Evolutionary conservation across 306 rosid genomes (phyloP), one percentile per base, ranked within the genome.

Genomic region (Rosa persica): DNA sequence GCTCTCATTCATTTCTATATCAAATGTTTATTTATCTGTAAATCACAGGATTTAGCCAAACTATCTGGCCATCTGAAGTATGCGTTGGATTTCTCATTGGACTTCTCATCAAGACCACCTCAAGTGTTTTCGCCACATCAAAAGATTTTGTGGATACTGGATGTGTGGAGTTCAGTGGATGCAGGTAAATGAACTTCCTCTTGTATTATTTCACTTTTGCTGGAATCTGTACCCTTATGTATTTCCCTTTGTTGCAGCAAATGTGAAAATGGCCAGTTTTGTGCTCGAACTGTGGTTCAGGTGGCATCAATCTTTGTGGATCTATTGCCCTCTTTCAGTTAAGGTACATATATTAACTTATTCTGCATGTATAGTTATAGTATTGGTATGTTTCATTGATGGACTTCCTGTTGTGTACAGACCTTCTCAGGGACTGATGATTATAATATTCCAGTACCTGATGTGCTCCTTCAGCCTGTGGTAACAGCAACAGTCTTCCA

Each of bases 241-340:
- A 71, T 80, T 60, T 47, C 23, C 58, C 23, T 72, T 36, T 75
- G 16, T 74, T 81, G 62, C 77, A 95, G 98, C 81, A 68, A 78
- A 81, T 74, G 73, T 51, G 69, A 91, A 89, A 74, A 71, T 88
- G 72, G 85, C 88, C 7, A 88, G 93, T 75, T 91, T 89, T 86
- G 78, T 85, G 80, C 82, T 86, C 8, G 98, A 95, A 82, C 85
- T 92, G 91, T 95, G 98, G 98, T 91, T 92, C 82, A 85, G 86
- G 75, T 92, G 97, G 98, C 98, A 95, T 88, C 90, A 92, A 78
- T 90, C 93, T 23, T 72, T 95, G 79, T 95, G 98, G 98, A 86
- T 38, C 12, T 85, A 79, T 80, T 76, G 78, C 49, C 89, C 95
- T 76, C 79, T 75, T 19, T 82, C 81, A 82, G 68, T 81, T 30